A percentile compares a stretch with the other conserved stretches of the same genome.
phyloP scores from a whole-genome alignment of 1,284 basidiomycete species.

The Meira nashicola region DNA sequence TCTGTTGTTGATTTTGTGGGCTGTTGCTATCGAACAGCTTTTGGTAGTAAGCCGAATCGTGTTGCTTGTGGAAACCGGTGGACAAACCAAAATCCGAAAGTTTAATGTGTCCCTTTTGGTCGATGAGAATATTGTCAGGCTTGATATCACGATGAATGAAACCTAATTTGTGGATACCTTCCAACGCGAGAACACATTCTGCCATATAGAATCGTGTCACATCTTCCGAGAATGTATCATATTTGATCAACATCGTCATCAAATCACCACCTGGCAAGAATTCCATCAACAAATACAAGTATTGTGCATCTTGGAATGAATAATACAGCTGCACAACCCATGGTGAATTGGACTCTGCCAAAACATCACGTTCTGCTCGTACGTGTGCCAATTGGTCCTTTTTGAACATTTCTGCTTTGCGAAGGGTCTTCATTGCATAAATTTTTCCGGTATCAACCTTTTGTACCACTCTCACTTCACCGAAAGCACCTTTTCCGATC shows the following conservation, averaged over 20 bases:
- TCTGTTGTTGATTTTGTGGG: slow-evolving; percentile 23
- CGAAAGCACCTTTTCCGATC: slow-evolving; percentile 97
- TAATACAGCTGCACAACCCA: slow-evolving; percentile 99
- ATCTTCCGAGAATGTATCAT: slow-evolving; percentile 97
- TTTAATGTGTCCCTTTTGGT: slow-evolving; percentile 85
- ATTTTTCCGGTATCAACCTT: slow-evolving; percentile 96
- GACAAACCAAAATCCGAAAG: slow-evolving; percentile 93
- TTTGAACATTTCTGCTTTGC: slow-evolving; percentile 98
- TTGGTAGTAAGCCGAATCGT: slow-evolving; percentile 91
- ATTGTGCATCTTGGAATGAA: slow-evolving; percentile 94
- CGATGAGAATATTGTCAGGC: slow-evolving; percentile 95
- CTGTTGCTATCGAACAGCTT: slow-evolving; percentile 68
- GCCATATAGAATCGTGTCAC: slow-evolving; percentile 99
- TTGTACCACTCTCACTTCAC: slow-evolving; percentile 92
- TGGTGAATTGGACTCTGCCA: slow-evolving; percentile 93
- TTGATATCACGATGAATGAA: slow-evolving; percentile 97
- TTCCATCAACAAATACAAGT: slow-evolving; percentile 98
- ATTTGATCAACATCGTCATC: slow-evolving; percentile 99
- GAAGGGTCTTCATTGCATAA: slow-evolving; percentile 97
- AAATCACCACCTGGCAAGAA: slow-evolving; percentile 95
- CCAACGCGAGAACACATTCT: slow-evolving; percentile 93
- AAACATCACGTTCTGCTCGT: slow-evolving; percentile 93
- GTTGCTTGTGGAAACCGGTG: slow-evolving; percentile 90
- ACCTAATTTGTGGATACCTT: slow-evolving; percentile 96
- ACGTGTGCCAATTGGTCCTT: slow-evolving; percentile 93